A percentile compares a stretch with the other conserved stretches of the same genome.
phyloP scores from a whole-genome alignment of 1,284 basidiomycete species.

The Athelia psychrophila region DNA sequence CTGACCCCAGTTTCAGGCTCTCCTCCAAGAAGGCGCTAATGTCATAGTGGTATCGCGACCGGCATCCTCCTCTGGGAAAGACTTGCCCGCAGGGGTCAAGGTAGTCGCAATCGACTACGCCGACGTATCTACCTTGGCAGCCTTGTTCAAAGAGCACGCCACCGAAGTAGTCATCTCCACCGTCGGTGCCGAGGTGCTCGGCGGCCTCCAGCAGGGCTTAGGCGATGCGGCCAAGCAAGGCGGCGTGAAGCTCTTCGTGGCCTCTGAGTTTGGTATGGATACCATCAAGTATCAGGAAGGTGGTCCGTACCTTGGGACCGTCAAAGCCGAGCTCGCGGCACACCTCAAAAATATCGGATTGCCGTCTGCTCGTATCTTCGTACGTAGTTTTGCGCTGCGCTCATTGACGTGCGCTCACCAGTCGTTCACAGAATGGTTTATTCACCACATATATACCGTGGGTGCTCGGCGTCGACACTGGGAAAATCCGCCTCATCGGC shows the following conservation, averaged over 20 bases:
- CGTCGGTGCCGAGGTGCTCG: conserved; percentile 21
- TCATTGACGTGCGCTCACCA: no score
- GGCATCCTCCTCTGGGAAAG: no score
- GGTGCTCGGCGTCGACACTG: conserved; percentile 18
- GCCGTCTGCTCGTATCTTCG: conserved; percentile 30
- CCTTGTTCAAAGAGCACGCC: conserved; percentile 27
- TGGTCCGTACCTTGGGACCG: conserved; percentile 5
- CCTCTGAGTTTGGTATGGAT: conserved; percentile 32
- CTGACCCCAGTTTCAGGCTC: no score
- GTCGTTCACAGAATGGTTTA: conserved; percentile 21
- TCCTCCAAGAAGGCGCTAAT: no score
- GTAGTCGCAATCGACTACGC: conserved; percentile 28
- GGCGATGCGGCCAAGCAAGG: conserved; percentile 13
- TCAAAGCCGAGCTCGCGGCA: conserved; percentile 8
- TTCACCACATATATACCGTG: conserved; percentile 22
- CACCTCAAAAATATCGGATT: conserved; percentile 29
- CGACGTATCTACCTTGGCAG: conserved; percentile 21
- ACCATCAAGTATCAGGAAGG: conserved; percentile 1
- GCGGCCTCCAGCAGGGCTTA: conserved; percentile 22
- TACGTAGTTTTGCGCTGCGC: no score
- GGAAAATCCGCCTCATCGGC: conserved; percentile 30
- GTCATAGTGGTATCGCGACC: no score
- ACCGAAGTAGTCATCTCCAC: conserved; percentile 34
- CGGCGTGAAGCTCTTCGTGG: conserved; percentile 34
- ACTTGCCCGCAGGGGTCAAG: conserved; percentile 19